These are phyloP conservation scores for Entomortierella chlamydospora DNA, from an alignment of 192 early-diverging fungal genomes.

Conservation along the genomic window DNA sequence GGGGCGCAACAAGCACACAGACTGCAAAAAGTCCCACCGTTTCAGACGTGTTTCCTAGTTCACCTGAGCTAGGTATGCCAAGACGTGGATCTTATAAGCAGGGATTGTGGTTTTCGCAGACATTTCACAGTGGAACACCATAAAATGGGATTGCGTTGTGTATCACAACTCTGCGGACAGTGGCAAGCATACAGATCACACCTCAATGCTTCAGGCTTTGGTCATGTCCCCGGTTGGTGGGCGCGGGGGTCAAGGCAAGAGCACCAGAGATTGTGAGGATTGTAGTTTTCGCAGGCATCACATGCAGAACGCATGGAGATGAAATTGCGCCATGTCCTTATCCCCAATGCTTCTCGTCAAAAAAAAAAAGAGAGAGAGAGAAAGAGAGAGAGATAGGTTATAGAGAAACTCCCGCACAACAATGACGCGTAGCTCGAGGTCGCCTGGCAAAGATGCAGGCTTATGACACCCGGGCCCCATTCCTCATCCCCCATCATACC, in stretches of 20 bases:
- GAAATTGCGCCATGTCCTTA: slow-evolving; percentile 15
- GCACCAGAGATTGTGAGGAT: slow-evolving; percentile 17
- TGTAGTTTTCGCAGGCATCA: slow-evolving; percentile 26
- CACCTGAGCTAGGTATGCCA: slow-evolving; percentile 17
- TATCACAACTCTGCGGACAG: slow-evolving; percentile 20
- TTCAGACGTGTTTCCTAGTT: slow-evolving; percentile 8
- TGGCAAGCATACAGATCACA: slow-evolving; percentile 22
- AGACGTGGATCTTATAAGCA: slow-evolving; percentile 13
- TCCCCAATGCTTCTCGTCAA: slow-evolving; percentile 3
- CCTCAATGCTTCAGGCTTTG: slow-evolving; percentile 24
- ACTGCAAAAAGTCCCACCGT: not conserved
- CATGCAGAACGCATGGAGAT: slow-evolving; percentile 20
- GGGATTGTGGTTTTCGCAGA: slow-evolving; percentile 20
- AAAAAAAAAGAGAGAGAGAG: no score
- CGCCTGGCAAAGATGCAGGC: no score
- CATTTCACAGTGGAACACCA: slow-evolving; percentile 19
- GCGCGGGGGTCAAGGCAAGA: slow-evolving; percentile 21
- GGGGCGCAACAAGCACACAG: slow-evolving; percentile 3
- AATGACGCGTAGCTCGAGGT: no score
- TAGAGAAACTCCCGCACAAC: no score
- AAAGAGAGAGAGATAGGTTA: no score
- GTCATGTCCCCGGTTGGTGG: slow-evolving; percentile 15
- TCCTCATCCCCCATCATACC: no score
- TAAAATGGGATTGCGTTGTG: slow-evolving; percentile 19
- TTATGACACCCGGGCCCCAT: no score